A percentile compares a stretch with the other conserved stretches of the same genome.
Conservation (phyloP, 306 rosid species). For the Castanopsis chinensis region DNA sequence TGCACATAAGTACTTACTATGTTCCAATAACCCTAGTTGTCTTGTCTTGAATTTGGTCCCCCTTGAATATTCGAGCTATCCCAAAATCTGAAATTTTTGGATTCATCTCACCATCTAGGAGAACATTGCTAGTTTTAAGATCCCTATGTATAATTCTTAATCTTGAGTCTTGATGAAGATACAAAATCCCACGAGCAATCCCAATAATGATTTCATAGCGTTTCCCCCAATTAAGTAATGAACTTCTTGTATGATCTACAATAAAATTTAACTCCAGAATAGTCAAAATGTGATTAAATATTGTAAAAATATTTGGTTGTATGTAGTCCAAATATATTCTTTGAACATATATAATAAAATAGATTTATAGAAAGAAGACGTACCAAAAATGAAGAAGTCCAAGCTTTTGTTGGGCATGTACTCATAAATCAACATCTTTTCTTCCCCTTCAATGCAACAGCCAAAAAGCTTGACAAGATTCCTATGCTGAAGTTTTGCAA, state of each 20-base stretch:
- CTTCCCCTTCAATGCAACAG: conserved; percentile 38
- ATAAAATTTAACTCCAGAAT: background rate
- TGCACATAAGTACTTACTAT: conserved; percentile 23
- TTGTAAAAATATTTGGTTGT: too few relatives aligned
- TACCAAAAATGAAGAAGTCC: conserved; percentile 36
- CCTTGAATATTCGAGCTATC: conserved; percentile 41
- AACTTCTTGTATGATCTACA: conserved; percentile 25
- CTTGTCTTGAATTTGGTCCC: conserved; percentile 36
- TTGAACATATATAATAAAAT: too few relatives aligned
- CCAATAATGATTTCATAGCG: conserved; percentile 1
- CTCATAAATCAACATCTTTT: conserved; percentile 34
- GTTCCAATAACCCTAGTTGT: conserved; percentile 44
- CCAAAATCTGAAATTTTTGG: conserved; percentile 49
- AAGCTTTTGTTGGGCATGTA: conserved; percentile 46
- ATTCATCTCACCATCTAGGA: conserved; percentile 36
- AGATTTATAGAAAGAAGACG: background rate
- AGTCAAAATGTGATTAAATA: too few relatives aligned
- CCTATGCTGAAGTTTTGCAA: background rate
- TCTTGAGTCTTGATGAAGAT: background rate
- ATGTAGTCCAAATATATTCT: too few relatives aligned
- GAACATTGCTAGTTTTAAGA: conserved; percentile 38
- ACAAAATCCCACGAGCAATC: background rate
- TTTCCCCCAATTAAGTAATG: conserved; percentile 31
- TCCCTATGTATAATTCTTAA: conserved; percentile 43
- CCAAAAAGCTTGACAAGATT: conserved; percentile 38